These are phyloP conservation scores for Neurospora tetraspora DNA, from an alignment of 495 filamentous ascomycete species.

Conservation along the genomic window DNA sequence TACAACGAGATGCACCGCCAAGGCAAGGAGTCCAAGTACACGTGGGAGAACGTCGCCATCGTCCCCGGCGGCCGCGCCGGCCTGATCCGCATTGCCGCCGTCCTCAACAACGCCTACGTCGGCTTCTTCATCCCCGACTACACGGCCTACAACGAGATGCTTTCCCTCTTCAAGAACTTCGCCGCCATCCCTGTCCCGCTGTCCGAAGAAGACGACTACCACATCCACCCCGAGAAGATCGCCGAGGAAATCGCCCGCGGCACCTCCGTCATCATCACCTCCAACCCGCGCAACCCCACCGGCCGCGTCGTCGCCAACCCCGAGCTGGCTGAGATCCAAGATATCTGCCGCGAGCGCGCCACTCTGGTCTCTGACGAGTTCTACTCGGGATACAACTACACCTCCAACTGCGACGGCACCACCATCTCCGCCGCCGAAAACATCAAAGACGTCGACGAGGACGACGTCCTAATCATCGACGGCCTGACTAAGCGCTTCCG, in stretches of 20 bases:
- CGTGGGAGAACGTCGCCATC: slow-evolving; percentile 98
- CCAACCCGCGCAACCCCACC: slow-evolving; percentile 96
- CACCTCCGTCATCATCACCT: slow-evolving; percentile 80
- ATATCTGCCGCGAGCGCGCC: slow-evolving; percentile 80
- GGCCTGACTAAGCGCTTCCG: slow-evolving; percentile 95
- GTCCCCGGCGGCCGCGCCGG: slow-evolving; percentile 90
- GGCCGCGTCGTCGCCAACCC: slow-evolving; percentile 73
- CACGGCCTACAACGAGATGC: slow-evolving; percentile 91
- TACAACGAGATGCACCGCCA: slow-evolving; percentile 90
- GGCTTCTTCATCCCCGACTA: slow-evolving; percentile 77
- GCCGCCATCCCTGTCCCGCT: slow-evolving; percentile 83
- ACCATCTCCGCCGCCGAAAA: slow-evolving; percentile 62
- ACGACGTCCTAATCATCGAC: slow-evolving; percentile 84
- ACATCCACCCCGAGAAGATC: slow-evolving; percentile 87
- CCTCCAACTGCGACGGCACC: slow-evolving; percentile 75
- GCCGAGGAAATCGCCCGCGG: slow-evolving; percentile 82
- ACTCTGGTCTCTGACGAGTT: slow-evolving; percentile 95
- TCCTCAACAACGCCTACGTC: slow-evolving; percentile 83
- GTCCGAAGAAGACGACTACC: slow-evolving; percentile 71
- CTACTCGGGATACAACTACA: slow-evolving; percentile 94
- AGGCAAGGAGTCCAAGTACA: slow-evolving; percentile 82
- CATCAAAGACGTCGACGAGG: slow-evolving; percentile 57
- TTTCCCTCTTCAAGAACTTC: slow-evolving; percentile 86
- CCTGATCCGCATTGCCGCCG: slow-evolving; percentile 87
- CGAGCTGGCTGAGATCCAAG: slow-evolving; percentile 77